Evolutionary conservation across 1,139 yeast genomes (phyloP).

Genomic region (Suhomyces bokatorum): DNA sequence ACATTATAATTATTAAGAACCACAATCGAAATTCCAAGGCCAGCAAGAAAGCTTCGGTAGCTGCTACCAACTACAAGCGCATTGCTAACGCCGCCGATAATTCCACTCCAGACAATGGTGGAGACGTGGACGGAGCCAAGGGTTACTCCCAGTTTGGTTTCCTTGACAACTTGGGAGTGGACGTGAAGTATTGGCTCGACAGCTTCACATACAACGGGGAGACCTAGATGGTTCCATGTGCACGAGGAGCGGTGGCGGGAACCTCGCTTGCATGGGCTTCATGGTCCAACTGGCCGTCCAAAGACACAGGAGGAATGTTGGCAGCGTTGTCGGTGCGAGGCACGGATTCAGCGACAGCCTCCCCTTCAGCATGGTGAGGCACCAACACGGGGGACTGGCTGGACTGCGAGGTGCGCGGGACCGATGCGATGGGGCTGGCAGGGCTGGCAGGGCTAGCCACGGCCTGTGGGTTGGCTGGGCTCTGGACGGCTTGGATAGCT

Average conservation of each 20-base stretch:
- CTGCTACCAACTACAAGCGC: conserved; percentile 3
- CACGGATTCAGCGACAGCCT: background rate
- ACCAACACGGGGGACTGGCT: background rate
- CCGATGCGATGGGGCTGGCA: background rate
- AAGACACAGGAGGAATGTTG: background rate
- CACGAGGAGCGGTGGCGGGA: background rate
- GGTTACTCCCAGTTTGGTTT: conserved; percentile 38
- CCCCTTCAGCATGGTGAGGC: background rate
- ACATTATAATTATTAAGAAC: conserved; percentile 40
- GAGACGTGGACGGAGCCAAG: conserved; percentile 26
- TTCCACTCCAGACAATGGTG: conserved; percentile 13
- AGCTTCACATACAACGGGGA: conserved; percentile 25
- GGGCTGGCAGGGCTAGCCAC: background rate
- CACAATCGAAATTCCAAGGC: conserved; percentile 27
- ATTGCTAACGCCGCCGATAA: background rate
- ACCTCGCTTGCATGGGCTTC: background rate
- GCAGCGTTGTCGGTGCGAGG: background rate
- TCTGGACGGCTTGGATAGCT: conserved; percentile 9
- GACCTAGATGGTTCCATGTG: conserved; percentile 12
- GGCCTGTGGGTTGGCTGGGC: background rate
- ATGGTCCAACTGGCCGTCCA: background rate
- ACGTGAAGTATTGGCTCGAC: conserved; percentile 46
- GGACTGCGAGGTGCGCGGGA: background rate
- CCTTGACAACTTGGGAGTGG: conserved; percentile 46
- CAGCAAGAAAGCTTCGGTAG: conserved; percentile 3